These are phyloP conservation scores for Agaricus subrufescens DNA, from an alignment of 768 basidiomycete species.

Conservation along the genomic window DNA sequence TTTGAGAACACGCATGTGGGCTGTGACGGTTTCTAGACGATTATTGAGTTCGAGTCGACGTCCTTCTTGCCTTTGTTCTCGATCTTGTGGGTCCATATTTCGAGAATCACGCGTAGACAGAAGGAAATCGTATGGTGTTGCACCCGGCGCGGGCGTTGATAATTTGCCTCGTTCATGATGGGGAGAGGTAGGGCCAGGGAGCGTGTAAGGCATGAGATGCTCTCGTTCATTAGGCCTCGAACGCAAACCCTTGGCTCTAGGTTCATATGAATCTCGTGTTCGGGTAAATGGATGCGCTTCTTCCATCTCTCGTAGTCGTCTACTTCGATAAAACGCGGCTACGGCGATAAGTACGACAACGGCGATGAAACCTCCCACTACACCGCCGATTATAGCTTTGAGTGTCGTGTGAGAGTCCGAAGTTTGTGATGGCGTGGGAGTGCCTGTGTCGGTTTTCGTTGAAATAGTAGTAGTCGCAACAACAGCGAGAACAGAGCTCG, in stretches of 20 bases:
- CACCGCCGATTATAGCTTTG: conserved; percentile 6
- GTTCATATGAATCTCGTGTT: background rate
- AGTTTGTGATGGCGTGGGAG: background rate
- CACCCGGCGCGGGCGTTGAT: background rate
- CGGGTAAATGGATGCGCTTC: background rate
- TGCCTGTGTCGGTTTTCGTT: too few relatives aligned
- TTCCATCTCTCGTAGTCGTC: background rate
- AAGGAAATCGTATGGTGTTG: background rate
- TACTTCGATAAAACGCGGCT: conserved; percentile 2
- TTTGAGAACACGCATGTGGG: background rate
- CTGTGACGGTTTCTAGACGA: background rate
- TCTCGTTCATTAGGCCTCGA: background rate
- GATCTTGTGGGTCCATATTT: background rate
- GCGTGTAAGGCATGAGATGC: background rate
- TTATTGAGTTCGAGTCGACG: background rate
- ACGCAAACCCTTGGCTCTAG: background rate
- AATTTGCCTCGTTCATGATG: background rate
- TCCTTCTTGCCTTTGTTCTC: background rate
- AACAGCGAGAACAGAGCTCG: background rate
- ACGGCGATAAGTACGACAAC: background rate
- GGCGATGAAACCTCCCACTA: conserved; percentile 8
- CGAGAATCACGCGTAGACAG: background rate
- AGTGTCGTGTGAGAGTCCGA: background rate
- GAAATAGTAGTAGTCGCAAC: background rate
- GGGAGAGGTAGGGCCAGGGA: background rate